Conservation (phyloP, 2,329 filamentous ascomycete species). For the Fusarium anthophilum region DNA sequence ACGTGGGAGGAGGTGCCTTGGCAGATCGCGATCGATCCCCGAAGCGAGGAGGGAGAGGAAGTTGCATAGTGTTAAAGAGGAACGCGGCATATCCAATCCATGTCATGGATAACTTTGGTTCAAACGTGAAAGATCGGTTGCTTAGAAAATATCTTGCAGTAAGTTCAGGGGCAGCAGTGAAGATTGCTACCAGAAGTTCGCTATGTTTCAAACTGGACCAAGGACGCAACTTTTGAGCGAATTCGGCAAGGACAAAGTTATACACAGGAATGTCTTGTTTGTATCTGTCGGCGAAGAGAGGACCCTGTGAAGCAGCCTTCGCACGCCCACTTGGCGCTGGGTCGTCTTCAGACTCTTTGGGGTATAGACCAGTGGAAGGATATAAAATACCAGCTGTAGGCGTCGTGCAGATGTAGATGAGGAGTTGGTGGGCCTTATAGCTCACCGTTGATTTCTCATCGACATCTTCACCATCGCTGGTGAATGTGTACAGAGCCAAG, state of each 20-base stretch:
- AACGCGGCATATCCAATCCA: constrained; percentile 96
- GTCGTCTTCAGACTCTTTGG: constrained; percentile 70
- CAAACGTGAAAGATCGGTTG: constrained; percentile 83
- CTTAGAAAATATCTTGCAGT: constrained; percentile 87
- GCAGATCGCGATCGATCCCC: constrained; percentile 70
- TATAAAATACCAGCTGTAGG: constrained; percentile 78
- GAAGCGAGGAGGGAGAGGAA: constrained; percentile 77
- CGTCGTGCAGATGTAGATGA: constrained; percentile 79
- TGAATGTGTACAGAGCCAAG: constrained; percentile 73
- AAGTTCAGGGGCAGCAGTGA: constrained; percentile 83
- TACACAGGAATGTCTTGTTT: constrained; percentile 75
- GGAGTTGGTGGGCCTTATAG: constrained; percentile 77
- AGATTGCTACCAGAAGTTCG: constrained; percentile 82
- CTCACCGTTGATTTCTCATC: constrained; percentile 64
- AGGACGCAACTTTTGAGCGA: constrained; percentile 81
- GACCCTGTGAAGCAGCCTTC: constrained; percentile 67
- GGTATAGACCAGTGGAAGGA: constrained; percentile 85
- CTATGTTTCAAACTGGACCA: constrained; percentile 84
- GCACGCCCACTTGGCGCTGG: constrained; percentile 46
- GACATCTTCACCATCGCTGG: constrained; percentile 55
- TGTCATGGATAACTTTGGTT: constrained; percentile 89
- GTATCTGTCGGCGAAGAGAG: constrained; percentile 76
- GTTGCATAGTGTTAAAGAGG: constrained; percentile 80
- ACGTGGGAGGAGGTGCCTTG: constrained; percentile 79
- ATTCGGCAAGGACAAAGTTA: constrained; percentile 81